Base-by-base conservation (phyloP, 1,139 yeast genomes). In the Pichia sp. region DNA sequence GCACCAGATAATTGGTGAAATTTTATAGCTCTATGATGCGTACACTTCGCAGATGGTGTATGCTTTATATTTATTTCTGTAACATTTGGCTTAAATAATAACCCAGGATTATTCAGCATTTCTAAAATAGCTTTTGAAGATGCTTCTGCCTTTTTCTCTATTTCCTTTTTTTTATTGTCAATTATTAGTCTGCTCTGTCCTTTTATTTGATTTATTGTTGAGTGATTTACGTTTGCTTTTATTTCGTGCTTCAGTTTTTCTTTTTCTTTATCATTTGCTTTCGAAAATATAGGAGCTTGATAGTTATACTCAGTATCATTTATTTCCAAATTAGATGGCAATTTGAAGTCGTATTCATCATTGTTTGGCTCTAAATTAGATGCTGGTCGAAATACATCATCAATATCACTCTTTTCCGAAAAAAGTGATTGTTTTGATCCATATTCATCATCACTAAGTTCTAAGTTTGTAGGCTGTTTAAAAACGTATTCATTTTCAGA, bases 281-380 rank as follows among this genome's bases (percentile, higher is more conserved):
- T 4, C 27, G 8, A 7, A 22, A 7, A 22, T n/a, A 7, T n/a
- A 6, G n/a, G 22, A 8, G 12, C 20, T n/a, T n/a, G n/a, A n/a
- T n/a, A n/a, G n/a, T n/a, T n/a, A n/a, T n/a, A n/a, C n/a, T n/a
- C n/a, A n/a, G n/a, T n/a, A n/a, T n/a, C n/a, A n/a, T n/a, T n/a
- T n/a, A n/a, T n/a, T n/a, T 46, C 49, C 6, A 42, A 25, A 11
- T n/a, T 37, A 22, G 23, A 16, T 6, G 41, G 32, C 20, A 40
- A 40, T 27, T 20, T 31, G 20, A n/a, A 29, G 5, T 35, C 37
- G 35, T 29, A 35, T 8, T 41, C 40, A 26, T 53, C 56, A 40
- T 51, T 53, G 22, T 28, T 33, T 29, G 7, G 48, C 16, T 22
- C 43, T 25, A 9, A 53, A 30, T 30, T 51, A 52, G 34, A 53